These are phyloP conservation scores for Neurospora sublineolata DNA, from an alignment of 495 filamentous ascomycete species.

Conservation along the genomic window DNA sequence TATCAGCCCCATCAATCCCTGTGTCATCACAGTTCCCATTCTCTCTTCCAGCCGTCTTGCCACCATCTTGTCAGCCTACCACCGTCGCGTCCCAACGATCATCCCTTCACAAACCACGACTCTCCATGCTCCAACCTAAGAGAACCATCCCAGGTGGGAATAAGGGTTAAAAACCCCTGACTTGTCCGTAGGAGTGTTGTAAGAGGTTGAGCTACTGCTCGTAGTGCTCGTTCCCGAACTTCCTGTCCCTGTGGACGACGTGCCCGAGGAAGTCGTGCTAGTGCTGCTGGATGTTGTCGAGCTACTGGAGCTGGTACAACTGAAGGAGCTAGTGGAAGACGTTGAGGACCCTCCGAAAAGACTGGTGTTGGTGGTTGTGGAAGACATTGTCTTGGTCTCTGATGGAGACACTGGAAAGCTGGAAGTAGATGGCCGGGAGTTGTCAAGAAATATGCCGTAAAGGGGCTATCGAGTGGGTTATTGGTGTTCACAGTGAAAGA, in stretches of 20 bases:
- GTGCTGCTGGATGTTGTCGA: neutral
- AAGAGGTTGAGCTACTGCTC: neutral
- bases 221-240: neutral
- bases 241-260: neutral
- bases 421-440: neutral
- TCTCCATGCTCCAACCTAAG: neutral
- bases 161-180: neutral
- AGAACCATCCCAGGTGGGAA: neutral
- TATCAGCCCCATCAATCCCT: neutral
- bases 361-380: neutral
- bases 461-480: neutral
- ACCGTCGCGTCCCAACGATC: neutral
- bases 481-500: neutral
- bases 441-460: neutral
- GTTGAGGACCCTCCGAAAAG: neutral
- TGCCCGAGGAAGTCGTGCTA: neutral
- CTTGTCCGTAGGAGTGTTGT: neutral
- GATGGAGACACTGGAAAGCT: neutral
- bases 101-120: neutral
- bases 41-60: neutral
- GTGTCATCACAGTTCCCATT: neutral
- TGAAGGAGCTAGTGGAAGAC: neutral
- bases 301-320: neutral
- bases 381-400: neutral
- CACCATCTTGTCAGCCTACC: neutral